Evolutionary conservation across 768 basidiomycete genomes (phyloP), one percentile per base, ranked within the genome.

Genomic region (Boletus coccyginus): DNA sequence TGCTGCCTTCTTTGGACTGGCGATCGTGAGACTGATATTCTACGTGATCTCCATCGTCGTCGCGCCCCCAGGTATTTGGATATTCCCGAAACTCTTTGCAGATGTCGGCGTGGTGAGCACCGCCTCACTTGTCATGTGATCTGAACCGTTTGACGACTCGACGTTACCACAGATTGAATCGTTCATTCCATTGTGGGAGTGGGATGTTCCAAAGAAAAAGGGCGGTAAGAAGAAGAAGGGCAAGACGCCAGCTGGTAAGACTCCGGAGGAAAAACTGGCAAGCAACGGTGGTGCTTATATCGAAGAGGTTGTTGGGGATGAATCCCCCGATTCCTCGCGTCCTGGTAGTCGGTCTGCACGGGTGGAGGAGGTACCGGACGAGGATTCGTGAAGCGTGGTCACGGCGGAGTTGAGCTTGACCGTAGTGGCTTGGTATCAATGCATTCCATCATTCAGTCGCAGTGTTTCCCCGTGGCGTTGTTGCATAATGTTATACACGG

Each of bases 31-130:
- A 49, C 78, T 98, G 52, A 90, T 99, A 64, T 88, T 98, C 77
- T 98, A 94, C 74, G 81, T 95, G 72, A 84, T 94, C 66, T 95
- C 96, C n/a, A 70, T 95, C 61, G 73, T 98, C 66, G 84, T 84
- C 53, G 86, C 85, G 33, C 85, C 86, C 57, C 93, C 93, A 14
- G 97, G 95, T 42, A 97, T 99, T 46, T 99, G 97, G 97, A 89
- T 98, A 76, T 99, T 98, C 79, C 97, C 97, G 0, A 88, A 96
- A 69, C 76, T 99, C 33, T 98, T 99, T 62, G 97, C 96, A 14
- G 96, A 99, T 66, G 96, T 98, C 53, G 95, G 97, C 72, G 96
- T 98, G 68, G 97, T 99, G 70, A 74, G 96, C 86, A 36, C 27
- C 33, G 49, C 40, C 3, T 45, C 19, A 3, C 35, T 27, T 53